Base-by-base conservation (phyloP, 2,329 filamentous ascomycete species). In the Coleophoma eucalyptorum region DNA sequence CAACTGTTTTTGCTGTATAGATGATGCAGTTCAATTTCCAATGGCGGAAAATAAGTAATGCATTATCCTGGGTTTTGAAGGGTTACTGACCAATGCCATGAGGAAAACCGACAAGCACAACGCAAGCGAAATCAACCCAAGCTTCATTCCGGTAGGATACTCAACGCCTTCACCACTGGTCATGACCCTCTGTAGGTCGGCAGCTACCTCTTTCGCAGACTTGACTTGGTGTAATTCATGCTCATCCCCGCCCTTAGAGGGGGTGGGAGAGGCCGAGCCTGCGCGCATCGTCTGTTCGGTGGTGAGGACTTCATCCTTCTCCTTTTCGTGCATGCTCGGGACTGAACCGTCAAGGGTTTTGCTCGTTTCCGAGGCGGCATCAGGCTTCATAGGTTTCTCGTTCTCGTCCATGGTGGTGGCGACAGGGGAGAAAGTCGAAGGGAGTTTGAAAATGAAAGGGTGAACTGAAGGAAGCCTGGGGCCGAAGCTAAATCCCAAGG, bases 61-160 rank as follows among this genome's bases (percentile, higher is more conserved):
- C 10, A 8, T 26, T 26, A 8, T 26, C 21, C 21, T 26, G 21
- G n/a, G 21, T 26, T 4, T 26, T 4, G 21, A 26, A 7, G 26
- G 5, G 6, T 26, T 26, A 26, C 26, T 26, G 26, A 26, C 26
- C 33, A 61, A 31, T 19, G 60, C 59, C 41, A 62, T 59, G 16
- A 65, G 45, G 19, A 65, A 64, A 6, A 67, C 61, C 13, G 55
- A 57, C 2, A 65, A 46, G 47, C 60, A 64, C 3, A 65, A 54
- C 1, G 63, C 62, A 7, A 62, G 41, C 5, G 57, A 55, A 18
- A 64, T 64, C 6, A 64, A 48, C 19, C 41, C 51, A 37, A 65
- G 44, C 21, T 59, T 63, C 6, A 59, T 31, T 15, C 63, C 63
- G 26, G 60, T 62, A 7, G 63, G 63, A 53, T 65, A 65, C 46